Evolutionary conservation across 2,329 filamentous ascomycete genomes (phyloP), one percentile per base, ranked within the genome.

Genomic region (Paramyrothecium roridum): DNA sequence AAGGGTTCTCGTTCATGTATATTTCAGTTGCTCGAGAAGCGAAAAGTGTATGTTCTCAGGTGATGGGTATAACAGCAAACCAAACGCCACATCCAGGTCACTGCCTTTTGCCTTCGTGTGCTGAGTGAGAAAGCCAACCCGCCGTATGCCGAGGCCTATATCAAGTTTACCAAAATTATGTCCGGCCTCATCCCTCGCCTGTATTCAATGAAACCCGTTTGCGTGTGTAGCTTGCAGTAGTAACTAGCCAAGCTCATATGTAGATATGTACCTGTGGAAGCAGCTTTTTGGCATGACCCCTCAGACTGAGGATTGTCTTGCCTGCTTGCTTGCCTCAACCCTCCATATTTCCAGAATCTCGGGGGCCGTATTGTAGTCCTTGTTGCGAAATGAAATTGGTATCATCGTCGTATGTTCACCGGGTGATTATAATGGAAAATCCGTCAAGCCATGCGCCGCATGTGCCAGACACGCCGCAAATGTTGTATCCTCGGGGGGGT

Each of bases 381-480:
- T 55, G 21, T 47, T 20, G 26, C 43, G 23, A 43, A 43, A 43
- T 17, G 13, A 43, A 43, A 43, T 17, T 43, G 37, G 37, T 43
- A 43, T 43, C 37, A 17, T 43, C n/a, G 37, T 43, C 40, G 37
- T 52, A n/a, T 52, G n/a, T 55, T 67, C 56, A 73, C 63, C 67
- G 65, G 52, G 69, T 73, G 54, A 77, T 89, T 65, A 98, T 86
- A 55, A 96, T 79, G 10, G 90, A 88, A 70, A 97, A 91, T 3
- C 90, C 89, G 69, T 96, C 91, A 21, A 97, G 76, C 91, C 91
- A 96, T 50, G 82, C 70, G 40, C 81, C 91, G 66, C 86, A 90
- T 52, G 89, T 90, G 55, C 95, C 95, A 12, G 90, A 89, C 59
- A 98, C 81, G 56, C 95, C 95, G 58, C 90, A 93, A 67, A 98